Percentiles rank a stretch among this genome's conserved stretches.
These are phyloP conservation scores for Epichloe typhina DNA, from an alignment of 2,329 filamentous ascomycete genomes.

Conservation along the genomic window DNA sequence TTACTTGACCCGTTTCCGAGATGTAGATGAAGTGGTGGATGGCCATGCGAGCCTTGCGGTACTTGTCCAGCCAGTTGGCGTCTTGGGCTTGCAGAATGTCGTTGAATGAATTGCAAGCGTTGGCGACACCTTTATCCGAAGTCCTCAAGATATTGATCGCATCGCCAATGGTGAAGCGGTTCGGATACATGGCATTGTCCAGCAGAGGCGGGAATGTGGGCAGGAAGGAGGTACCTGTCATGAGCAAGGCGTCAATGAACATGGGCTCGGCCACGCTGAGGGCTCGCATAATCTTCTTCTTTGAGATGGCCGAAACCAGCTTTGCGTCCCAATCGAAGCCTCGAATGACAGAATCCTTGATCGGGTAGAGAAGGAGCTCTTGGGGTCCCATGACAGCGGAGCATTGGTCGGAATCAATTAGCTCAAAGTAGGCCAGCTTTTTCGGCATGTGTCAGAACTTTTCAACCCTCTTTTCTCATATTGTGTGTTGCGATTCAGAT, in stretches of 20 bases:
- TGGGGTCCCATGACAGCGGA: slow-evolving; percentile 73
- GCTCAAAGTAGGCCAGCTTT: slow-evolving; percentile 63
- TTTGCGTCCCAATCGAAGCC: slow-evolving; percentile 55
- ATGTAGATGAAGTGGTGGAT: slow-evolving; percentile 82
- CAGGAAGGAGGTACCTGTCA: slow-evolving; percentile 71
- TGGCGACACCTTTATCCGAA: slow-evolving; percentile 54
- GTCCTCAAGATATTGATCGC: slow-evolving; percentile 65
- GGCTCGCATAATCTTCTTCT: slow-evolving; percentile 55
- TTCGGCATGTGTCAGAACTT: background rate
- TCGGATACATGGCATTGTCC: slow-evolving; percentile 39
- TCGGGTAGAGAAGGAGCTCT: slow-evolving; percentile 74
- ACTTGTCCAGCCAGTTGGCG: slow-evolving; percentile 70
- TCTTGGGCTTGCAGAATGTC: slow-evolving; percentile 63
- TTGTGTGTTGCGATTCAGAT: background rate
- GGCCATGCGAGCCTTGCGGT: slow-evolving; percentile 71
- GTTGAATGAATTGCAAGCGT: slow-evolving; percentile 63
- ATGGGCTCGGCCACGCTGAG: slow-evolving; percentile 55
- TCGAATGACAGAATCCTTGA: slow-evolving; percentile 60
- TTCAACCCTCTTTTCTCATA: background rate
- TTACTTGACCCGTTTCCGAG: slow-evolving; percentile 61
- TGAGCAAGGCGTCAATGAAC: slow-evolving; percentile 72
- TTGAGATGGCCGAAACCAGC: slow-evolving; percentile 52
- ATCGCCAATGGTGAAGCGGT: slow-evolving; percentile 54
- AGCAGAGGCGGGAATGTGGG: slow-evolving; percentile 67
- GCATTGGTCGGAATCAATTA: slow-evolving; percentile 50